Evolutionary conservation across 176 grass and related monocot genomes (phyloP), one percentile per base, ranked within the genome.

Genomic region (Carex kokanica): DNA sequence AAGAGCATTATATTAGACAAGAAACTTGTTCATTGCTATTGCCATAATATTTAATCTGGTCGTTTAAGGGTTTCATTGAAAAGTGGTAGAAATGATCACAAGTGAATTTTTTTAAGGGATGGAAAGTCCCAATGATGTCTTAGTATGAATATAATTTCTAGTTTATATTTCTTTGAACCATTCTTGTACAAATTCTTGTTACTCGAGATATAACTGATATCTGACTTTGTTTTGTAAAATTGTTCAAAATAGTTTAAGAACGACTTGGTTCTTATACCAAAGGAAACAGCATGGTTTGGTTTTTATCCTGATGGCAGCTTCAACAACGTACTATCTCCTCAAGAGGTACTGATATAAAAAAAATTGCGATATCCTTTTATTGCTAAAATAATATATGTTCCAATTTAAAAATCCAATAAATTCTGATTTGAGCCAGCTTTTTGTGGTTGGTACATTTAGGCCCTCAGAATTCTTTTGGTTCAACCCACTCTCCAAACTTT

Each of bases 241-340:
- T 86, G 25, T 67, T 83, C 13, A 16, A 17, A 59, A 88, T 59
- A 98, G 95, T 98, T 98, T 90, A 79, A 91, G 82, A 82, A 91
- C 1, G 95, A 98, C 31, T 65, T 61, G 6, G 84, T 98, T 14
- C 79, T 98, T 78, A 94, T 98, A 90, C 95, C 95, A 54, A 88
- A 88, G 24, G 95, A 98, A 91, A 94, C 95, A 38, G 86, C 95
- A 74, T 98, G 95, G 95, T 98, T 98, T 84, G 95, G 95, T 60
- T 98, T 94, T 83, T 98, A 94, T 75, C 92, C 95, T 47, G 92
- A 94, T 21, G 95, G 92, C 1, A 85, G 89, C 72, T 98, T 84
- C 78, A 56, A 72, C 36, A 69, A 8, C 21, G 27, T 84, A 29
- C 29, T 82, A 1, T 64, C 80, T 53, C n/a, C 60, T 16, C 58